Conservation (phyloP, 352 stramenopile species). For the Globisporangium splendens region DNA sequence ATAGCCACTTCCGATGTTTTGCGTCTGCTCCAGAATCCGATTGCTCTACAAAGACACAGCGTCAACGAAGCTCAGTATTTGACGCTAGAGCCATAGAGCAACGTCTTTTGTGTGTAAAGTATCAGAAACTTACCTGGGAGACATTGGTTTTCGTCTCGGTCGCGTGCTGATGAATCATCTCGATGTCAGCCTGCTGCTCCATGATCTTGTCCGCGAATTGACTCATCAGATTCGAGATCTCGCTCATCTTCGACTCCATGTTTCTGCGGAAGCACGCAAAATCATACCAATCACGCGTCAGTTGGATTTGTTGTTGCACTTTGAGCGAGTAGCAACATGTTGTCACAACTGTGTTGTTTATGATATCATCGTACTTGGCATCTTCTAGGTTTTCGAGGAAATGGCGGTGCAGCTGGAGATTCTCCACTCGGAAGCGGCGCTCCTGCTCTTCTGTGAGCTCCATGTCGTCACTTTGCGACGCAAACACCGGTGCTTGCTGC, state of each 20-base stretch:
- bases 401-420: slow-evolving; percentile 73
- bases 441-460: slow-evolving; percentile 68
- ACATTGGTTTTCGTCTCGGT: slow-evolving; percentile 71
- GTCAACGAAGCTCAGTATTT: not conserved
- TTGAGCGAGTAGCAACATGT: too few species aligned
- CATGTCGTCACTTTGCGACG: slow-evolving; percentile 43
- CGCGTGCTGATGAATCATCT: slow-evolving; percentile 71
- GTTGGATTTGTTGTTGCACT: too few species aligned
- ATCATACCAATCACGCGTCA: not conserved
- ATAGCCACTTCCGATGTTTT: slow-evolving; percentile 71
- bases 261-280: slow-evolving; percentile 27
- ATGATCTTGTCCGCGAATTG: slow-evolving; percentile 86
- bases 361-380: slow-evolving; percentile 50
- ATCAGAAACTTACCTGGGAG: slow-evolving; percentile 37
- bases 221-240: slow-evolving; percentile 82
- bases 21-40: slow-evolving; percentile 67
- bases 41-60: slow-evolving; percentile 48
- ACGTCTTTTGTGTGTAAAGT: too few species aligned
- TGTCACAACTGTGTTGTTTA: not conserved
- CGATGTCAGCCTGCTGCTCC: slow-evolving; percentile 76
- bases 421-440: slow-evolving; percentile 60
- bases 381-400: slow-evolving; percentile 86
- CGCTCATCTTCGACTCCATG: slow-evolving; percentile 84
- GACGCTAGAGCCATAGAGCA: not conserved
- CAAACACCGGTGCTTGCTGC: slow-evolving; percentile 27